These are phyloP conservation scores for Arthromyces matolae DNA, from an alignment of 768 basidiomycete species.

Conservation along the genomic window DNA sequence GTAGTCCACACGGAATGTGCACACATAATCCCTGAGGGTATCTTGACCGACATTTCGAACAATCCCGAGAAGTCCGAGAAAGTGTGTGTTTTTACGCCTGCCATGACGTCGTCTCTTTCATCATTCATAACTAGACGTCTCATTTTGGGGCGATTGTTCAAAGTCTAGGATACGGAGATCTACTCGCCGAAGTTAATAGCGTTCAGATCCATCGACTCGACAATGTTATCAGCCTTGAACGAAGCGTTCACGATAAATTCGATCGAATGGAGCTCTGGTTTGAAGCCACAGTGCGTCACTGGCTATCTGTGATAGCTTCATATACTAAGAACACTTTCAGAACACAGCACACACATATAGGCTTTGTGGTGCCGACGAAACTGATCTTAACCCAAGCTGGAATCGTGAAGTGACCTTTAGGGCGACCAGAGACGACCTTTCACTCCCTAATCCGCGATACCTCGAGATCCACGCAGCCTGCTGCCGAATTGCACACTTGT, in stretches of 20 bases:
- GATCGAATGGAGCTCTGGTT: conserved; percentile 27
- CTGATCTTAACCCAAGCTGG: conserved; percentile 11
- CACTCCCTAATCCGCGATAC: conserved; percentile 28
- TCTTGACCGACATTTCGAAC: conserved; percentile 9
- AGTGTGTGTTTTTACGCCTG: neutral
- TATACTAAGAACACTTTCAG: neutral
- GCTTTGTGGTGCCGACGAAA: conserved; percentile 7
- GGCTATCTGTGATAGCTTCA: neutral
- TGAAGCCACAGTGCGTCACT: conserved; percentile 23
- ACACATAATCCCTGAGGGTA: conserved; percentile 27
- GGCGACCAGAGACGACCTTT: conserved; percentile 20
- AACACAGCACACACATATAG: conserved; percentile 16
- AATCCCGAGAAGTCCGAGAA: too few species aligned
- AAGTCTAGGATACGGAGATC: conserved; percentile 20
- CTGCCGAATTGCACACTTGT: conserved; percentile 35
- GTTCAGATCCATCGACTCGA: conserved; percentile 26
- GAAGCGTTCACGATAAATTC: conserved; percentile 20
- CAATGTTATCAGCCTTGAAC: conserved; percentile 28
- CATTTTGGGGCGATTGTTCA: conserved; percentile 23
- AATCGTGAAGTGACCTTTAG: conserved; percentile 25
- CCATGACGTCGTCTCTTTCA: conserved; percentile 15
- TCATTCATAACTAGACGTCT: conserved; percentile 16
- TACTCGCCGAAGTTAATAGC: conserved; percentile 26
- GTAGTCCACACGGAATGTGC: conserved; percentile 14
- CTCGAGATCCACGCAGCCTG: conserved; percentile 38